Evolutionary conservation across 2,329 filamentous ascomycete genomes (phyloP).

Genomic region (Coniosporium tulheliwenetii): DNA sequence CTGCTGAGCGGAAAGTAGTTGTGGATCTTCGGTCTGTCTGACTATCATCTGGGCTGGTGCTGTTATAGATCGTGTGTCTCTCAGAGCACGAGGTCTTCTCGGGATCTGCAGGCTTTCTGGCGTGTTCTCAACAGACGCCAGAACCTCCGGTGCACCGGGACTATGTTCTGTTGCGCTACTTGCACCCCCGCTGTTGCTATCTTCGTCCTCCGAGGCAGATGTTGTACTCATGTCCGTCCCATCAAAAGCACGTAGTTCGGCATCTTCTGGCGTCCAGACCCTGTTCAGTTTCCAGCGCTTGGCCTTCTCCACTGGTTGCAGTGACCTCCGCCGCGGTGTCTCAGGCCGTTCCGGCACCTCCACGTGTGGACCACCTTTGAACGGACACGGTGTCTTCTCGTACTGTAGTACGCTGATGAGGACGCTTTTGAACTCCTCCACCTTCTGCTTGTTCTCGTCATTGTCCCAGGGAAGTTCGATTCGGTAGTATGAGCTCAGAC

Average conservation of each 20-base stretch:
- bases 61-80: too few relatives aligned
- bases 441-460: constrained; percentile 45
- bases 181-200: too few relatives aligned
- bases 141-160: too few relatives aligned
- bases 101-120: too few relatives aligned
- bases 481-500: constrained; percentile 73
- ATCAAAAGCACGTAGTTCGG: background rate
- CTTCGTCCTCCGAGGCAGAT: too few relatives aligned
- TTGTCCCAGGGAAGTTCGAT: constrained; percentile 64
- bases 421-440: constrained; percentile 52
- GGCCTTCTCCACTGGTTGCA: constrained; percentile 47
- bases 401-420: constrained; percentile 63
- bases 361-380: constrained; percentile 61
- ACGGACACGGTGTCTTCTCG: constrained; percentile 78
- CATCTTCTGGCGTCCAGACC: constrained; percentile 30
- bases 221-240: too few relatives aligned
- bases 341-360: constrained; percentile 50
- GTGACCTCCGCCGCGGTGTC: constrained; percentile 48
- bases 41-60: too few relatives aligned
- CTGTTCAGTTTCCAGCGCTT: constrained; percentile 33
- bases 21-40: too few relatives aligned
- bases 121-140: too few relatives aligned
- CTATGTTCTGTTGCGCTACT: too few relatives aligned
- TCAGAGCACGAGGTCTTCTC: too few relatives aligned
- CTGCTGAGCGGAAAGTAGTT: too few relatives aligned